Evolutionary conservation across 2,329 filamentous ascomycete species (phyloP).

Genomic region (Leptographium procerum): DNA sequence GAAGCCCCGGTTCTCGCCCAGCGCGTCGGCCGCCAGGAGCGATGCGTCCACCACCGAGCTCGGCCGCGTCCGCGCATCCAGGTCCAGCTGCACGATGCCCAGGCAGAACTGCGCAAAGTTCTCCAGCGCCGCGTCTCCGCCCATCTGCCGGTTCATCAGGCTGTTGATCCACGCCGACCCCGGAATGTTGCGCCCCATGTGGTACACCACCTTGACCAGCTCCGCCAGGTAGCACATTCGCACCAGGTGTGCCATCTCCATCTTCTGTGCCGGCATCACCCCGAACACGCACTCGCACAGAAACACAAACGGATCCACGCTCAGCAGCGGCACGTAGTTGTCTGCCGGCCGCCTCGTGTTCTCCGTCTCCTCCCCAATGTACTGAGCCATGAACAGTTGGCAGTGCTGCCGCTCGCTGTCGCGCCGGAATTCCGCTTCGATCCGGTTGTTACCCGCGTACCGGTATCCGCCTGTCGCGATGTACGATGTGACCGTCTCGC

Average conservation of each 20-base stretch:
- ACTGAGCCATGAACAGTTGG: conserved; percentile 59
- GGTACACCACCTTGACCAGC: conserved; percentile 67
- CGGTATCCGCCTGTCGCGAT: conserved; percentile 63
- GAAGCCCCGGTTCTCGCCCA: conserved; percentile 35
- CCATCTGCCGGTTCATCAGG: conserved; percentile 29
- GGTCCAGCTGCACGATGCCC: conserved; percentile 31
- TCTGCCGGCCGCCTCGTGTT: conserved; percentile 30
- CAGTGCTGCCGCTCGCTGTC: conserved; percentile 63
- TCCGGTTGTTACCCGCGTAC: conserved; percentile 45
- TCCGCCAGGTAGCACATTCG: conserved; percentile 84
- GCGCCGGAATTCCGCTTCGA: conserved; percentile 53
- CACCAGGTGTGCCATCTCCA: conserved; percentile 69
- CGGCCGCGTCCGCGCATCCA: conserved; percentile 22
- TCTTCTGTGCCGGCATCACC: conserved; percentile 52
- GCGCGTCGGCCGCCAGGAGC: conserved; percentile 19
- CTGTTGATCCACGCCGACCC: conserved; percentile 35
- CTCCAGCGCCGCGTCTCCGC: conserved; percentile 32
- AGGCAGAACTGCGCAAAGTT: conserved; percentile 47
- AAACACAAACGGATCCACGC: conserved; percentile 66
- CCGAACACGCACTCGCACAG: conserved; percentile 68
- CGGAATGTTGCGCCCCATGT: conserved; percentile 44
- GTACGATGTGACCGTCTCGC: conserved; percentile 81
- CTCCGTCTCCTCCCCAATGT: conserved; percentile 30
- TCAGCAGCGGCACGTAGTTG: conserved; percentile 46
- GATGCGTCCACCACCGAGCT: conserved; percentile 16